Evolutionary conservation across 106 monocot genomes (phyloP).

Genomic region (Posidonia australis): DNA sequence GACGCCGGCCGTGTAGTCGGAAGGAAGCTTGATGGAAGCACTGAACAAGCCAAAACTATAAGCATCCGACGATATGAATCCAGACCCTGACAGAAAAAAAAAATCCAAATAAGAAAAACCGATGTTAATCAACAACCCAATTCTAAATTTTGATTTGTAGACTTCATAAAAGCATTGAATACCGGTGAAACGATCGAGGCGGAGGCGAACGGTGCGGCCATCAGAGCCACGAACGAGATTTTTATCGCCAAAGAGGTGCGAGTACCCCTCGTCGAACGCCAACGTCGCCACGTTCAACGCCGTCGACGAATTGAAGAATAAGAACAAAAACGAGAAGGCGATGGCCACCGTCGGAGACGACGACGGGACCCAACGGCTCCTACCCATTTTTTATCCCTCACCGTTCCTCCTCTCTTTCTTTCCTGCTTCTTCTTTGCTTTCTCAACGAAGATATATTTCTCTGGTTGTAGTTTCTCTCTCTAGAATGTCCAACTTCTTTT

Average conservation of each 20-base stretch:
- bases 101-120: not conserved
- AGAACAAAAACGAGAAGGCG: constrained; percentile 3
- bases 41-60: constrained; percentile 26
- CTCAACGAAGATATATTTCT: too few relatives aligned
- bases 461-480: constrained; percentile 5
- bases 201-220: constrained; percentile 37
- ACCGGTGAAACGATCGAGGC: constrained; percentile 59
- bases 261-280: constrained; percentile 47
- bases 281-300: constrained; percentile 30
- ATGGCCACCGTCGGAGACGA: not conserved
- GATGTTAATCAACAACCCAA: not conserved
- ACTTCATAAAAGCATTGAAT: too few relatives aligned
- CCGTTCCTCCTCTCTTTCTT: not conserved
- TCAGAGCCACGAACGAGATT: constrained; percentile 39
- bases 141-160: too few relatives aligned
- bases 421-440: not conserved
- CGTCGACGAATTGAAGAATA: constrained; percentile 46
- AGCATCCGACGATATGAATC: constrained; percentile 22
- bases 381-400: not conserved
- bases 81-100: constrained; percentile 12
- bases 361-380: not conserved
- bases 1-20: constrained; percentile 33
- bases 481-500: too few relatives aligned
- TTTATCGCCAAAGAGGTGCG: constrained; percentile 46
- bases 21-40: constrained; percentile 26